phyloP scores from a whole-genome alignment of 306 rosid genomes.

The Cucurbita moschata region DNA sequence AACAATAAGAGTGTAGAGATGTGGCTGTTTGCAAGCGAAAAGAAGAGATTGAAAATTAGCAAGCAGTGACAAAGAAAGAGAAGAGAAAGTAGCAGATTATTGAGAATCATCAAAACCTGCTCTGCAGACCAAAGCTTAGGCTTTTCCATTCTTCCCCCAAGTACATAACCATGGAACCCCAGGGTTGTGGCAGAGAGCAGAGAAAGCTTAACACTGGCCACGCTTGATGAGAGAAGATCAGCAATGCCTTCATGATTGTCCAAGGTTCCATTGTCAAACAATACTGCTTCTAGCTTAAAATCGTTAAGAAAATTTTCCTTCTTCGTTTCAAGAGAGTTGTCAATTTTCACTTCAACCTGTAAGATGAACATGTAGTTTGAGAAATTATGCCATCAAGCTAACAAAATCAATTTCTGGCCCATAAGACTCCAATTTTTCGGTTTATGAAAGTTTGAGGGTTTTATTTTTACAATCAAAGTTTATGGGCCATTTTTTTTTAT shows the following conservation, averaged over 20 bases:
- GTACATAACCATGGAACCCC: slow-evolving; percentile 60
- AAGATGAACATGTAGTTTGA: neutral
- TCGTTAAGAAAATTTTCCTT: slow-evolving; percentile 41
- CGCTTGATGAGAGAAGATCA: slow-evolving; percentile 58
- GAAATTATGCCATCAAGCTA: neutral
- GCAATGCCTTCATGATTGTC: slow-evolving; percentile 24
- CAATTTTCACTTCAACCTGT: slow-evolving; percentile 86
- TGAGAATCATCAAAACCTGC: slow-evolving; percentile 36
- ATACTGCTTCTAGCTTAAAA: slow-evolving; percentile 53
- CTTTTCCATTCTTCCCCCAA: slow-evolving; percentile 46
- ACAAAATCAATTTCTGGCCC: neutral
- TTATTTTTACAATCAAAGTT: neutral
- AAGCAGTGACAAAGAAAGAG: neutral
- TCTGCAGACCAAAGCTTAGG: slow-evolving; percentile 97
- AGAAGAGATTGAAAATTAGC: neutral
- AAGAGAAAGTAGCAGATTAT: neutral
- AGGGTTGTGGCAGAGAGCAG: slow-evolving; percentile 16
- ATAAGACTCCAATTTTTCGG: too few relatives aligned
- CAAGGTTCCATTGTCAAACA: slow-evolving; percentile 59
- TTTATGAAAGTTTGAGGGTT: too few relatives aligned
- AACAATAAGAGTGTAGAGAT: slow-evolving; percentile 68
- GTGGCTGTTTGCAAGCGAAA: slow-evolving; percentile 42
- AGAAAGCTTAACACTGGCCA: slow-evolving; percentile 43
- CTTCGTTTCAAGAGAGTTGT: slow-evolving; percentile 44
- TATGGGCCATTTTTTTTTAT: too few relatives aligned